These are phyloP conservation scores for Macroventuria anomochaeta DNA, from an alignment of 2,329 filamentous ascomycete species.

Conservation along the genomic window DNA sequence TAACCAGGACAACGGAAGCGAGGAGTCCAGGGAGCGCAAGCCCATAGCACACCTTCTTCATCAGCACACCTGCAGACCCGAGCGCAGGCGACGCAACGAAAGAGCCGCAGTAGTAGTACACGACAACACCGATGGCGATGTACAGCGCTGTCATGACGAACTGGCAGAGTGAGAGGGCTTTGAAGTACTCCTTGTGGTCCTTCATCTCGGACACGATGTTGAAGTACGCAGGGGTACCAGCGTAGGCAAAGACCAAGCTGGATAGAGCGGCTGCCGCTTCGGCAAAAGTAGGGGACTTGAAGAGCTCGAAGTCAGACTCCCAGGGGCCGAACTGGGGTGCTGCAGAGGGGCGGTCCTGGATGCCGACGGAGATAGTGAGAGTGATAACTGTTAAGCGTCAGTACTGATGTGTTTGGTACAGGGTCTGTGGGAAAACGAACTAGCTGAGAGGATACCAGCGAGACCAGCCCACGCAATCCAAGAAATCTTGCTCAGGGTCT, in stretches of 20 bases:
- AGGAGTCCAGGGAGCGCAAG: slow-evolving; percentile 48
- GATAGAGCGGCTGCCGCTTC: slow-evolving; percentile 63
- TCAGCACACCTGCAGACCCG: slow-evolving; percentile 63
- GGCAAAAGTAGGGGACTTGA: slow-evolving; percentile 63
- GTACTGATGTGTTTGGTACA: background rate
- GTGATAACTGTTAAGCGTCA: slow-evolving; percentile 15
- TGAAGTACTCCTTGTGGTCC: slow-evolving; percentile 64
- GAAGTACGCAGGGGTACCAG: slow-evolving; percentile 66
- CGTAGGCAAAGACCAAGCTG: slow-evolving; percentile 63
- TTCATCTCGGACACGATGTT: slow-evolving; percentile 71
- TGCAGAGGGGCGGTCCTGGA: slow-evolving; percentile 27
- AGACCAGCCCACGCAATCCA: slow-evolving; percentile 50
- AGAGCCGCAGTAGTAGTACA: slow-evolving; percentile 67
- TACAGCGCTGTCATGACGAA: slow-evolving; percentile 63
- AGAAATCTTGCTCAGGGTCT: slow-evolving; percentile 66
- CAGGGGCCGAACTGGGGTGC: slow-evolving; percentile 23
- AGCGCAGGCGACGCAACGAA: slow-evolving; percentile 69
- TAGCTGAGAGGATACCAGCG: slow-evolving; percentile 17
- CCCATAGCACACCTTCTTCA: slow-evolving; percentile 69
- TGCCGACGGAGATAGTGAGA: slow-evolving; percentile 22
- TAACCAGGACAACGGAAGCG: slow-evolving; percentile 13
- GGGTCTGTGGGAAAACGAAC: background rate
- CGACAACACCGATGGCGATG: slow-evolving; percentile 63
- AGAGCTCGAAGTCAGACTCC: slow-evolving; percentile 55
- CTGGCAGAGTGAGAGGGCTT: slow-evolving; percentile 67